Conservation (phyloP, 345 rosid species). For the Hypericum androsaemum region DNA sequence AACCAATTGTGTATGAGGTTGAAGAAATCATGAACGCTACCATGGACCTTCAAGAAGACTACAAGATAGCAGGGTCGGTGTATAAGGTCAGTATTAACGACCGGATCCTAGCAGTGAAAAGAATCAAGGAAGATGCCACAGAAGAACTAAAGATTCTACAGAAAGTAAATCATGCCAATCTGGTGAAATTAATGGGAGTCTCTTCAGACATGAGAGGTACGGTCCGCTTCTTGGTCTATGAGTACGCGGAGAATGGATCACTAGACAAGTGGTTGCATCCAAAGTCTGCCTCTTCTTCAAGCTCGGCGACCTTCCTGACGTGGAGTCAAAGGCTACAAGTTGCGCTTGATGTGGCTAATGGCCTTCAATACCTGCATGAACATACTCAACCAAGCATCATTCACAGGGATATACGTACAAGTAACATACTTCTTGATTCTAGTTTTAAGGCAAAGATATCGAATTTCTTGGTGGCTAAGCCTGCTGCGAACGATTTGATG, state of each 20-base stretch:
- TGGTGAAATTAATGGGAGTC: conserved; percentile 44
- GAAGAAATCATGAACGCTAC: conserved; percentile 40
- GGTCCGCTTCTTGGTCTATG: conserved; percentile 43
- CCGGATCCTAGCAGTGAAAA: conserved; percentile 40
- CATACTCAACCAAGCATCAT: conserved; percentile 46
- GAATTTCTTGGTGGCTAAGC: conserved; percentile 42
- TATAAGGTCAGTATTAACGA: conserved; percentile 40
- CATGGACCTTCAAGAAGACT: conserved; percentile 29
- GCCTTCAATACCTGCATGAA: conserved; percentile 55
- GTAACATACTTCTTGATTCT: conserved; percentile 47
- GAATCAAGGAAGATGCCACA: conserved; percentile 28
- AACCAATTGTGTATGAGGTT: conserved; percentile 34
- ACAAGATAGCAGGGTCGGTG: conserved; percentile 38
- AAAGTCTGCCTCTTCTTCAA: conserved; percentile 21
- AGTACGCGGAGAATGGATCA: conserved; percentile 53
- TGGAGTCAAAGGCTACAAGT: conserved; percentile 46
- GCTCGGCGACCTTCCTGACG: conserved; percentile 19
- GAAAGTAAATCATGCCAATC: conserved; percentile 53
- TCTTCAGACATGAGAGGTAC: conserved; percentile 29
- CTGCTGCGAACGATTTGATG: conserved; percentile 19
- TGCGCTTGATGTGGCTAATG: conserved; percentile 53
- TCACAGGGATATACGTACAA: conserved; percentile 42
- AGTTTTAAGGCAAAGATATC: conserved; percentile 47
- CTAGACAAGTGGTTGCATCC: conserved; percentile 39
- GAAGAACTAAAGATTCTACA: conserved; percentile 46